phyloP scores from a whole-genome alignment of 2,329 filamentous ascomycete genomes.

The Microdochium nivale region DNA sequence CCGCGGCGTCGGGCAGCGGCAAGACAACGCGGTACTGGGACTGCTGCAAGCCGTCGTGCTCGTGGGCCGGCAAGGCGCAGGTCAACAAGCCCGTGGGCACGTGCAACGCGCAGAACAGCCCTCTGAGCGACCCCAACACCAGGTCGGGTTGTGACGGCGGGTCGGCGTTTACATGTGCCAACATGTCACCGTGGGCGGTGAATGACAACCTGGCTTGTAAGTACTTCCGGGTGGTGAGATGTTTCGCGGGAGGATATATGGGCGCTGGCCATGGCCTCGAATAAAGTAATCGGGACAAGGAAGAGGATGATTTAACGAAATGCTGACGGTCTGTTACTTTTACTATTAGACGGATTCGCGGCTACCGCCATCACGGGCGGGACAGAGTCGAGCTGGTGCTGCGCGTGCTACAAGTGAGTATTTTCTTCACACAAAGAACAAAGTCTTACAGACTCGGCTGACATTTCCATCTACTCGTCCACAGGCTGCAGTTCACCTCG shows the following conservation, averaged over 20 bases:
- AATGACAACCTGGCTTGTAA: slow-evolving; percentile 35
- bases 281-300: background rate
- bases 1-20: slow-evolving; percentile 12
- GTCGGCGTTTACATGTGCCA: slow-evolving; percentile 39
- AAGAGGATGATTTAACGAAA: background rate
- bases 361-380: slow-evolving; percentile 36
- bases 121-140: slow-evolving; percentile 30
- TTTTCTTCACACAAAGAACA: background rate
- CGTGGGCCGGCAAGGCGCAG: slow-evolving; percentile 36
- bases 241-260: background rate
- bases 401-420: slow-evolving; percentile 42
- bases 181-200: slow-evolving; percentile 43
- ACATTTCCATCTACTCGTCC: background rate
- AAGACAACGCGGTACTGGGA: slow-evolving; percentile 32
- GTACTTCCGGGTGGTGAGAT: background rate
- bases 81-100: slow-evolving; percentile 31
- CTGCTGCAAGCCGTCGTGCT: slow-evolving; percentile 50
- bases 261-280: background rate
- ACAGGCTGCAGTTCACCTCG: slow-evolving; percentile 22
- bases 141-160: slow-evolving; percentile 39
- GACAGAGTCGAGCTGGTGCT: slow-evolving; percentile 42
- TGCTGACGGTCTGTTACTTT: background rate
- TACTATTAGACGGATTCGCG: slow-evolving; percentile 35
- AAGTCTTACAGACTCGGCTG: too few species aligned
- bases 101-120: slow-evolving; percentile 35